A percentile compares a stretch with the other conserved stretches of the same genome.
Conservation (phyloP, 805 yeast species). For the Kuraishia piskuri region DNA sequence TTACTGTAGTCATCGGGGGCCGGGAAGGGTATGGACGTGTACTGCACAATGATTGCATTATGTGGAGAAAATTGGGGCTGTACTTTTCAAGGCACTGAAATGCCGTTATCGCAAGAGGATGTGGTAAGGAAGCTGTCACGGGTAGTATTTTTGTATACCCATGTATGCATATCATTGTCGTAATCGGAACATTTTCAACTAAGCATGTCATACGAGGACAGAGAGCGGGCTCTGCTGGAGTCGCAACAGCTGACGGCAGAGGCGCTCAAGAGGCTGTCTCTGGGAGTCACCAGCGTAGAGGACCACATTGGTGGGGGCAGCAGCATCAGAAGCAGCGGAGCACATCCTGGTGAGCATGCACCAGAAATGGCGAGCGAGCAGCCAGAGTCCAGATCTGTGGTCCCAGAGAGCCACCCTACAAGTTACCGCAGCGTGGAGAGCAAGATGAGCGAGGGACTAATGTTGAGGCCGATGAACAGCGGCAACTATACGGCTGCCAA, state of each 20-base stretch:
- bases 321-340: too few relatives aligned
- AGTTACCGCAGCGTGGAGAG: neutral
- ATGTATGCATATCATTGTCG: neutral
- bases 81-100: neutral
- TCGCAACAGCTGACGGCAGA: constrained; percentile 2
- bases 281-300: neutral
- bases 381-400: too few relatives aligned
- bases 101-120: neutral
- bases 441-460: constrained; percentile 11
- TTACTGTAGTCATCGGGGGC: too few relatives aligned
- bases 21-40: too few relatives aligned
- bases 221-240: neutral
- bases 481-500: constrained; percentile 21
- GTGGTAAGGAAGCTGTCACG: too few relatives aligned
- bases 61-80: neutral
- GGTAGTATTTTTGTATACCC: neutral
- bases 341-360: too few relatives aligned
- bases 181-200: too few relatives aligned
- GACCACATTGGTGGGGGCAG: neutral
- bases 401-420: neutral
- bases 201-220: neutral
- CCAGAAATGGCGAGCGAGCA: too few relatives aligned
- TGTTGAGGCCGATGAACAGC: constrained; percentile 23
- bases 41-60: neutral
- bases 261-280: constrained; percentile 3